These are phyloP conservation scores for Juglanconis juglandina DNA, from an alignment of 2,329 filamentous ascomycete species.

Conservation along the genomic window DNA sequence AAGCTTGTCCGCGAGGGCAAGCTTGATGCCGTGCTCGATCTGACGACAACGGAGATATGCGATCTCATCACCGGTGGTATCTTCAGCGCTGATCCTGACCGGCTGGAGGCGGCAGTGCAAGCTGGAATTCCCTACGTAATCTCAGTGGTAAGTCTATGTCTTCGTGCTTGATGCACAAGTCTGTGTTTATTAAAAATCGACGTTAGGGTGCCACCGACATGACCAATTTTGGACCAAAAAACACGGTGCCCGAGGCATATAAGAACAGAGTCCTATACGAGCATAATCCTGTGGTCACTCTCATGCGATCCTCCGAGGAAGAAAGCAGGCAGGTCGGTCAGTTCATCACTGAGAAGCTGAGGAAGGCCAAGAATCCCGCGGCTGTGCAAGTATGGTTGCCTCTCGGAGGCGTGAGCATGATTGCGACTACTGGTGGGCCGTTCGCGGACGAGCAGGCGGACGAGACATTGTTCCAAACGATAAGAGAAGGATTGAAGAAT, in stretches of 20 bases:
- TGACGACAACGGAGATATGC: conserved; percentile 69
- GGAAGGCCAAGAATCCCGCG: conserved; percentile 44
- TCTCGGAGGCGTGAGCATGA: conserved; percentile 56
- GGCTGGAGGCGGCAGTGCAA: conserved; percentile 55
- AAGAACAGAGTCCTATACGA: conserved; percentile 50
- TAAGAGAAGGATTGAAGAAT: conserved; percentile 46
- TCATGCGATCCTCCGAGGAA: conserved; percentile 60
- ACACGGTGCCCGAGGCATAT: conserved; percentile 55
- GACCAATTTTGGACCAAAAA: conserved; percentile 59
- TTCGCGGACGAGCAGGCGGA: conserved; percentile 48
- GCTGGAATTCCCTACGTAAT: conserved; percentile 52
- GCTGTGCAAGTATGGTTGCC: conserved; percentile 58
- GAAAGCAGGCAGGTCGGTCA: conserved; percentile 55
- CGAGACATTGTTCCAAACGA: conserved; percentile 48
- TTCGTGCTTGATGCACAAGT: neutral
- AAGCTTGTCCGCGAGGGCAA: conserved; percentile 52
- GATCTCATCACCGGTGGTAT: conserved; percentile 62
- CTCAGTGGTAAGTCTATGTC: conserved; percentile 31
- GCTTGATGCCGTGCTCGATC: conserved; percentile 65
- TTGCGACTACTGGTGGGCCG: conserved; percentile 49
- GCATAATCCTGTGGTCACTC: conserved; percentile 64
- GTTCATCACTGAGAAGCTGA: conserved; percentile 55
- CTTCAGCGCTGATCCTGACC: conserved; percentile 54
- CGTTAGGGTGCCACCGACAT: conserved; percentile 51
- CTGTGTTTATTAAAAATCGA: neutral